Base-by-base conservation (phyloP, 192 early-diverging fungal species). In the Coemansia sp. region DNA sequence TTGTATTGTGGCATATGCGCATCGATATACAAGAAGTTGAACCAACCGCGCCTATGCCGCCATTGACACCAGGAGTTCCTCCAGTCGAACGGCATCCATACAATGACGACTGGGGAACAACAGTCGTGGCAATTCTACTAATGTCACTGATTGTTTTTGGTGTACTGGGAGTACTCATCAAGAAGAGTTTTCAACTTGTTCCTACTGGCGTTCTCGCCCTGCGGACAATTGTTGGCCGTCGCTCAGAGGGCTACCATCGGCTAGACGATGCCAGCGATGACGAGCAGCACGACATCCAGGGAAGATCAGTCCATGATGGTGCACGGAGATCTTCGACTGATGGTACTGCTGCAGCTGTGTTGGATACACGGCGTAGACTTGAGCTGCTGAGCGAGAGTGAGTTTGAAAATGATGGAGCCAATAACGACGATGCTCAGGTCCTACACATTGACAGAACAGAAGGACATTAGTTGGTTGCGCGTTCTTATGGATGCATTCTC, bases 21-120 rank as follows among this genome's bases (percentile, higher is more conserved):
- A 28, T 25, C 5, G 14, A 9, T 18, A 23, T 27, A 18, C 7
- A 16, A 7, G 32, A 12, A 1, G 14, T 30, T 9, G 22, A 41
- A 16, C 28, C 52, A 24, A 62, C 67, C 1, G 49, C 67, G 18
- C 67, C 67, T n/a, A 23, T 51, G 25, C 44, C 59, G 1, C 62
- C 68, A 44, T 56, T 65, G 14, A 60, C 62, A 18, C 62, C 69
- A 1, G 66, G 66, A 23, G 0, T 63, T 50, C 30, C 30, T 9
- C 77, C 77, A 0, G 30, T 74, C 21, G 72, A 80, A 52, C 64
- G 68, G 32, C 71, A 80, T 27, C 77, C 77, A 41, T 74, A 73
- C 2, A 74, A 74, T 50, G 77, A 80, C 72, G 77, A 80, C 62
- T 80, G 77, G 77, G 72, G 55, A 21, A 71, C 68, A 5, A 80